Conservation (phyloP, 2,329 filamentous ascomycete genomes). For the Verticillium nubilum region DNA sequence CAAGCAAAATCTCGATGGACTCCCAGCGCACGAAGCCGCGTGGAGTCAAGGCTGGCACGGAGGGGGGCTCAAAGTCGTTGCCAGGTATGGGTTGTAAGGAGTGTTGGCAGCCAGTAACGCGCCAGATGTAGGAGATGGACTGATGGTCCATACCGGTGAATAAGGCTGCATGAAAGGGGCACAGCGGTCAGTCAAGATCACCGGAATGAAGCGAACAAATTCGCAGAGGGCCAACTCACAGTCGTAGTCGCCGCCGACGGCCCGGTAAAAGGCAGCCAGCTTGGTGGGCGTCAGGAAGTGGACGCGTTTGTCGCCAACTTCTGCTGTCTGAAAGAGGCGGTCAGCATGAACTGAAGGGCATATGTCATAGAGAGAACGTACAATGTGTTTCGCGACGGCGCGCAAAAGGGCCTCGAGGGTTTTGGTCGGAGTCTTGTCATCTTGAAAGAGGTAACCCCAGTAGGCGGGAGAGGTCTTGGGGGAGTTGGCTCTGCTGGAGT, state of each 20-base stretch:
- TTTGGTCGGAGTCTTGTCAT: constrained; percentile 62
- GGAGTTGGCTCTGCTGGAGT: background rate
- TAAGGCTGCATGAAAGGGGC: constrained; percentile 43
- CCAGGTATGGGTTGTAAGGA: constrained; percentile 66
- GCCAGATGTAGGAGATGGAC: constrained; percentile 87
- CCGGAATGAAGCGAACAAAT: too few species aligned
- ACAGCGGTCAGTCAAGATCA: background rate
- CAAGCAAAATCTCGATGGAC: constrained; percentile 81
- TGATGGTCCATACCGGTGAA: constrained; percentile 70
- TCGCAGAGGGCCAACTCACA: too few species aligned
- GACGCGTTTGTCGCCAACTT: constrained; percentile 53
- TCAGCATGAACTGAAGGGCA: too few species aligned
- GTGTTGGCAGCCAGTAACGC: constrained; percentile 85
- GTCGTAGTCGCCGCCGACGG: constrained; percentile 72
- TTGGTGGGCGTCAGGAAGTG: constrained; percentile 58
- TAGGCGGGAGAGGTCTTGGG: constrained; percentile 2
- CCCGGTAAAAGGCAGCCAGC: constrained; percentile 70
- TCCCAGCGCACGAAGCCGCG: constrained; percentile 92
- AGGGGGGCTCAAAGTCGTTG: constrained; percentile 68
- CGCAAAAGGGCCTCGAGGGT: constrained; percentile 62
- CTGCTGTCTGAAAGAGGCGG: constrained; percentile 38
- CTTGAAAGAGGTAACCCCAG: constrained; percentile 65
- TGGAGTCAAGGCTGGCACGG: constrained; percentile 74
- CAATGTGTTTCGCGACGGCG: constrained; percentile 65
- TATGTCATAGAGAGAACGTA: constrained; percentile 40